Percentiles rank a stretch among this genome's conserved stretches.
Evolutionary conservation across 176 grass and related monocot species (phyloP).

Genomic region (Phragmites australis): DNA sequence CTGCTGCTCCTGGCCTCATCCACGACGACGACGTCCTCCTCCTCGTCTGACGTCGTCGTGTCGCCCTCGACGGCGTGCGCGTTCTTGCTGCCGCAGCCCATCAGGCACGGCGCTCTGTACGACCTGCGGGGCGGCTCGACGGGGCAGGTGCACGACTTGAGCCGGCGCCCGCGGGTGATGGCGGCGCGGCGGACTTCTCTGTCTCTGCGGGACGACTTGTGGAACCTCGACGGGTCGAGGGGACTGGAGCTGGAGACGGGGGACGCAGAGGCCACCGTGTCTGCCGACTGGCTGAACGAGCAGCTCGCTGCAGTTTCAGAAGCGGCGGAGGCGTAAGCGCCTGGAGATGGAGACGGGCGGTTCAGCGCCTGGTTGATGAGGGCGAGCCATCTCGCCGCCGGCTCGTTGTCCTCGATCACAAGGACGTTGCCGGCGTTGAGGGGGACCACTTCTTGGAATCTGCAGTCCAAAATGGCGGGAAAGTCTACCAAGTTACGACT

Average conservation of each 20-base stretch:
- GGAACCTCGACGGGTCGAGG: constrained; percentile 34
- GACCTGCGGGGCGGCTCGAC: constrained; percentile 1
- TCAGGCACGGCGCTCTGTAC: constrained; percentile 50
- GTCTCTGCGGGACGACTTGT: constrained; percentile 50
- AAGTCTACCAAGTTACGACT: not conserved
- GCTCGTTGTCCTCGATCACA: constrained; percentile 89
- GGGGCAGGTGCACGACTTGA: constrained; percentile 74
- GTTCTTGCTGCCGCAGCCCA: constrained; percentile 45
- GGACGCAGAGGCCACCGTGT: not conserved
- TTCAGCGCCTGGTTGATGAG: constrained; percentile 92
- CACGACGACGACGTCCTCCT: constrained; percentile 10
- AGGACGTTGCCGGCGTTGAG: constrained; percentile 94
- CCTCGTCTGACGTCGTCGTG: constrained; percentile 45
- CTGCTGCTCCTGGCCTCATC: constrained; percentile 8
- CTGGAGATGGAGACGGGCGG: constrained; percentile 27
- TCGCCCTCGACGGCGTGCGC: constrained; percentile 41
- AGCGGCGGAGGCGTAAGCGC: not conserved
- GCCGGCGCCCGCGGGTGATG: constrained; percentile 47
- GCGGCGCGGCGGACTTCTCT: constrained; percentile 51
- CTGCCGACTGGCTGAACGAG: constrained; percentile 23
- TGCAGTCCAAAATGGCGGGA: not conserved
- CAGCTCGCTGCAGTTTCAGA: constrained; percentile 8
- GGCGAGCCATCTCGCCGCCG: constrained; percentile 77
- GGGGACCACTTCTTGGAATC: constrained; percentile 79
- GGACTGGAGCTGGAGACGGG: constrained; percentile 41